These are phyloP conservation scores for Arthromyces matolae DNA, from an alignment of 768 basidiomycete species.

Conservation along the genomic window DNA sequence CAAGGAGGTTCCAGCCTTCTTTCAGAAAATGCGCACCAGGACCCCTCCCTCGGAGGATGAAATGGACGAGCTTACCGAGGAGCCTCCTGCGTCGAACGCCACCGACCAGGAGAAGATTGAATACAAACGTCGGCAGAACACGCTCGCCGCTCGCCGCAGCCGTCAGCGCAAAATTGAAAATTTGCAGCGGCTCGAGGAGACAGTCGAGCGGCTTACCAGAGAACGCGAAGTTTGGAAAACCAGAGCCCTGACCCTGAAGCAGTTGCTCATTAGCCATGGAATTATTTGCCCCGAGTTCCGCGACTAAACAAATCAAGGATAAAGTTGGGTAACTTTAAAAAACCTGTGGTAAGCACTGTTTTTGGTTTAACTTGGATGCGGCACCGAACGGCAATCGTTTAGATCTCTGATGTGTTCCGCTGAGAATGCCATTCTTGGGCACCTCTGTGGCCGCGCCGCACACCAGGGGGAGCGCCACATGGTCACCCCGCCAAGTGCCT, in stretches of 20 bases:
- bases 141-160: conserved; percentile 78
- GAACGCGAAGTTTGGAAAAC: conserved; percentile 66
- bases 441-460: conserved; percentile 8
- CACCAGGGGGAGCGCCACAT: conserved; percentile 13
- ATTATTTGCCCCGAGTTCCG: conserved; percentile 52
- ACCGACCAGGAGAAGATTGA: conserved; percentile 65
- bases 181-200: conserved; percentile 60
- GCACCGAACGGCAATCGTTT: conserved; percentile 2
- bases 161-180: conserved; percentile 73
- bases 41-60: conserved; percentile 45
- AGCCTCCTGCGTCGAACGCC: conserved; percentile 36
- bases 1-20: conserved; percentile 73
- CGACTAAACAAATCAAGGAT: conserved; percentile 20
- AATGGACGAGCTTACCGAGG: conserved; percentile 47
- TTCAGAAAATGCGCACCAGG: conserved; percentile 50
- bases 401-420: conserved; percentile 5
- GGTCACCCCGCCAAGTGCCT: not conserved
- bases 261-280: conserved; percentile 54
- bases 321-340: not conserved
- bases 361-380: not conserved
- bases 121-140: conserved; percentile 79
- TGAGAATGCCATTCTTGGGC: conserved; percentile 11
- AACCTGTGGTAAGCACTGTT: conserved; percentile 5
- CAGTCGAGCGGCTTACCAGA: conserved; percentile 44
- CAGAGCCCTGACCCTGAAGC: conserved; percentile 46